Base-by-base conservation (phyloP, 495 filamentous ascomycete genomes). In the Astrothelium macrocarpum region DNA sequence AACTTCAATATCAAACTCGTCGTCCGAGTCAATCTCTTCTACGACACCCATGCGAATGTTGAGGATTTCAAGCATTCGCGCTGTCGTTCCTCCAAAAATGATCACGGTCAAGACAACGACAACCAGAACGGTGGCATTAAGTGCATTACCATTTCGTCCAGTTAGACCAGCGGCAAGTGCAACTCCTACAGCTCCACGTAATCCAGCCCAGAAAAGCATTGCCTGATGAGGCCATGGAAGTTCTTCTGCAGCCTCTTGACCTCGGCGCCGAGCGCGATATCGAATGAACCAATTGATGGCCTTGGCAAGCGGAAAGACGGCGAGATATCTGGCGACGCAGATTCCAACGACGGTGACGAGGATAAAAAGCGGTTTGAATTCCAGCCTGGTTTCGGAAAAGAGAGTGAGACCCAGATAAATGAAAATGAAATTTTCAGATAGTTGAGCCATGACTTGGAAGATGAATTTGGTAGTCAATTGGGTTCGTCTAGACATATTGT, bases 341-440 rank as follows among this genome's bases (percentile, higher is more conserved):
- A 98, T 96, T 1, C 94, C 91, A 62, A 95, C 73, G 10, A 96
- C 85, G 0, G 93, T 88, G 60, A 98, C 86, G 43, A 98, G 84
- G 66, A 97, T 97, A 71, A 98, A 89, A n/a, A 95, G 82, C 0
- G 94, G 94, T 69, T 96, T 94, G 78, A 92, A 97, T 56, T 87
- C 82, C n/a, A 97, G 78, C 28, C 87, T 81, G 25, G 82, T 82
- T 67, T 96, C 91, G 2, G 95, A 96, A 73, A 98, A 96, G 32
- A 98, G 81, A 1, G 94, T 91, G 16, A 98, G 79, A 0, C 94
- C 94, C 1, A 98, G 84, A 71, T 97, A 98, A 74, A 98, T 98
- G 78, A 98, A 98, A 71, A 98, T 98, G 67, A 98, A 98, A 75
- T 98, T 98, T 77, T 98, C 94, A 0, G 92, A 94, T 42, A 98